A percentile compares a stretch with the other conserved stretches of the same genome.
phyloP scores from a whole-genome alignment of 2,329 filamentous ascomycete genomes.

The Cladosporium sphaerospermum region DNA sequence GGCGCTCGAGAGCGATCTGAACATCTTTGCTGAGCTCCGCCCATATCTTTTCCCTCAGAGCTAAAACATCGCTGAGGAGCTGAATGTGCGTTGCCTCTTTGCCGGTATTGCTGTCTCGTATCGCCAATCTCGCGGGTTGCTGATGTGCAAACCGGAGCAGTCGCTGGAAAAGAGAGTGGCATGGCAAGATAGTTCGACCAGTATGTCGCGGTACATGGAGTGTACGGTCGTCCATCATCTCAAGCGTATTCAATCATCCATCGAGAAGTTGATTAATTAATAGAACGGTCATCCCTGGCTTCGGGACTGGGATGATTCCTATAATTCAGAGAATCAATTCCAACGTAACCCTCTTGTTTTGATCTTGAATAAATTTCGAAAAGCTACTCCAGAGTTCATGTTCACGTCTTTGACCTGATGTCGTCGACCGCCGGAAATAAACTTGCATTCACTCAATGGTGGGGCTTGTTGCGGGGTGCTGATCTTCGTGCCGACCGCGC shows the following conservation, averaged over 20 bases:
- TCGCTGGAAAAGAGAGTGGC: constrained; percentile 34
- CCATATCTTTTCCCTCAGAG: constrained; percentile 35
- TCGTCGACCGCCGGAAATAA: background rate
- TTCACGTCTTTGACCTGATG: constrained; percentile 4
- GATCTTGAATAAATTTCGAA: too few relatives aligned
- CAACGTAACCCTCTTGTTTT: too few relatives aligned
- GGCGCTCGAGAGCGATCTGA: constrained; percentile 25
- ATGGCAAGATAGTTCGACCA: constrained; percentile 25
- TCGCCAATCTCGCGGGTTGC: constrained; percentile 30
- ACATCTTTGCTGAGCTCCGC: constrained; percentile 25
- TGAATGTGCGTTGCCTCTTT: constrained; percentile 36
- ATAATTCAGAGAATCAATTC: too few relatives aligned
- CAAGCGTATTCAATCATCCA: too few relatives aligned
- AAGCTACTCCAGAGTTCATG: background rate
- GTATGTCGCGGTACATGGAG: constrained; percentile 18
- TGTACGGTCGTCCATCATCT: constrained; percentile 21
- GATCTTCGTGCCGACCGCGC: background rate
- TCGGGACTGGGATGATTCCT: too few relatives aligned
- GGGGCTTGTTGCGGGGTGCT: constrained; percentile 3
- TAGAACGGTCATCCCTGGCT: too few relatives aligned
- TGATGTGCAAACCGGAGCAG: constrained; percentile 36
- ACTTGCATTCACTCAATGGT: background rate
- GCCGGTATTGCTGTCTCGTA: constrained; percentile 35
- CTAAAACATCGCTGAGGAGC: constrained; percentile 40
- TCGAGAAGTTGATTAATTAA: too few relatives aligned